Percentiles rank a stretch among this genome's conserved stretches.
Conservation (phyloP, 2,329 filamentous ascomycete genomes). For the Penicillium sp. region DNA sequence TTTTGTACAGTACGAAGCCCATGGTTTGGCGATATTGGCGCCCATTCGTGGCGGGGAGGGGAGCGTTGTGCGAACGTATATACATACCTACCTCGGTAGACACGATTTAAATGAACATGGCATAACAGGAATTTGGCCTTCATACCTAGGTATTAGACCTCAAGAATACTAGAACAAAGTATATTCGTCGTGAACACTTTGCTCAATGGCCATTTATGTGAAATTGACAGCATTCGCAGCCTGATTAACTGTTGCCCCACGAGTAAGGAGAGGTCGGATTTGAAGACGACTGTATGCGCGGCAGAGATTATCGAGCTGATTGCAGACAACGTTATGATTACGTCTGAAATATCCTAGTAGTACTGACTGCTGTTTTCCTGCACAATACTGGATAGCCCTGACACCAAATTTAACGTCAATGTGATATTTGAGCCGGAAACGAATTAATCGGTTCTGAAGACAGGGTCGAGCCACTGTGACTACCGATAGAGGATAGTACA, state of each 20-base stretch:
- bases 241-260: conserved; percentile 43
- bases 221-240: conserved; percentile 51
- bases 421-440: conserved; percentile 48
- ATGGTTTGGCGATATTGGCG: too few species aligned
- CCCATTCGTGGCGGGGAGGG: too few species aligned
- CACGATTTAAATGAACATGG: too few species aligned
- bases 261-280: conserved; percentile 58
- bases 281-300: conserved; percentile 49
- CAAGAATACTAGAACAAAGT: too few species aligned
- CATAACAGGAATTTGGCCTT: too few species aligned
- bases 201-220: too few species aligned
- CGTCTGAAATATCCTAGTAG: conserved; percentile 48
- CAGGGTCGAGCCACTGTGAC: conserved; percentile 39
- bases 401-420: conserved; percentile 34
- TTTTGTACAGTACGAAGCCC: too few species aligned
- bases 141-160: too few species aligned
- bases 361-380: conserved; percentile 53
- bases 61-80: too few species aligned
- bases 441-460: conserved; percentile 47
- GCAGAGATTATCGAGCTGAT: conserved; percentile 49
- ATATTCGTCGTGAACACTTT: too few species aligned
- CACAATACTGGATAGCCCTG: not conserved
- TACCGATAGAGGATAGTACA: conserved; percentile 44
- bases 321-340: conserved; percentile 49
- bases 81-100: too few species aligned